Evolutionary conservation across 805 yeast genomes (phyloP).

Genomic region (Tetrapisispora taiwanensis): DNA sequence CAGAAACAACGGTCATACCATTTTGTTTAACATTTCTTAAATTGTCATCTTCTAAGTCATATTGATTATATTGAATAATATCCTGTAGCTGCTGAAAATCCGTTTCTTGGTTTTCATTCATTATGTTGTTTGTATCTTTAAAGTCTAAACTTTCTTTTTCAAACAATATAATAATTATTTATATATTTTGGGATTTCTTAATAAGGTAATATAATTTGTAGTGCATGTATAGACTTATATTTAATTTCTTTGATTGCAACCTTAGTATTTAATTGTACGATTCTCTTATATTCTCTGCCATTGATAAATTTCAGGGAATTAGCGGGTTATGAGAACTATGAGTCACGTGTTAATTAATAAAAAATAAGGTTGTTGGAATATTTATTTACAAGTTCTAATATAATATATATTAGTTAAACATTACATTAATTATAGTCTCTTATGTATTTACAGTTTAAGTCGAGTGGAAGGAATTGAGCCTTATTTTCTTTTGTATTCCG

Average conservation of each 20-base stretch:
- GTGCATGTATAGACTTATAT: too few species aligned
- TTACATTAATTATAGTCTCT: too few species aligned
- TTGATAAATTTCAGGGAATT: not conserved
- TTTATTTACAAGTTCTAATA: too few species aligned
- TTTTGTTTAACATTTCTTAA: not conserved
- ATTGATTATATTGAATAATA: conserved; percentile 4
- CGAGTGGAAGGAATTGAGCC: too few species aligned
- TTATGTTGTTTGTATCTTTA: not conserved
- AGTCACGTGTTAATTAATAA: not conserved
- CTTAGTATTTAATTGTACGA: too few species aligned
- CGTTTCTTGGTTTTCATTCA: conserved; percentile 2
- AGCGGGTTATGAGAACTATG: not conserved
- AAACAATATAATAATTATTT: not conserved
- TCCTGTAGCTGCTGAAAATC: conserved; percentile 4
- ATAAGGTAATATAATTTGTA: too few species aligned
- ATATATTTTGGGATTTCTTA: too few species aligned
- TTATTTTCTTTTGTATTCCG: too few species aligned
- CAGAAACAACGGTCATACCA: not conserved
- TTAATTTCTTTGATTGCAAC: too few species aligned
- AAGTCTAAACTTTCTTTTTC: not conserved
- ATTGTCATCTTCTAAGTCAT: not conserved
- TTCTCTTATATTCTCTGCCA: not conserved
- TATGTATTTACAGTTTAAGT: not conserved
- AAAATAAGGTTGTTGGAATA: too few species aligned
- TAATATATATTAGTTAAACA: too few species aligned